Evolutionary conservation across 2,329 filamentous ascomycete species (phyloP).

Genomic region (Cadophora sp.): DNA sequence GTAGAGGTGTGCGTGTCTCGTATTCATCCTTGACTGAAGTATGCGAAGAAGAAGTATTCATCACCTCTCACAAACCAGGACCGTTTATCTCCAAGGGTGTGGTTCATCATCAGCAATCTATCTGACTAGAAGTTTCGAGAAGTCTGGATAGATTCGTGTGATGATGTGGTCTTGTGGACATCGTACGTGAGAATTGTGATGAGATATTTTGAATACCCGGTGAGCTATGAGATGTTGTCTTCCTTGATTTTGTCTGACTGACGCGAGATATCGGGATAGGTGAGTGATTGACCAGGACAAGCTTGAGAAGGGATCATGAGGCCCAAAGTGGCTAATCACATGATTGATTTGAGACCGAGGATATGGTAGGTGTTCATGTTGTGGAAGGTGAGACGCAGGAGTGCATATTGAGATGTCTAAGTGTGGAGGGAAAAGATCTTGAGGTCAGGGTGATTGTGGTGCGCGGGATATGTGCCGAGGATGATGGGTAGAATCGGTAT

Average conservation of each 20-base stretch:
- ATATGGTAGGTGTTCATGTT: background rate
- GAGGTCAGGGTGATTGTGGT: background rate
- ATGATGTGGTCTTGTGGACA: background rate
- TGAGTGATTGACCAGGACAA: too few relatives aligned
- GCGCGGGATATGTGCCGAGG: background rate
- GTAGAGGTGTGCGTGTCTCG: background rate
- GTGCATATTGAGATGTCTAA: constrained; percentile 3
- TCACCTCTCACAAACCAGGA: background rate
- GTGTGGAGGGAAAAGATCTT: constrained; percentile 9
- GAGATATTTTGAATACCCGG: background rate
- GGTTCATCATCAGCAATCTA: background rate
- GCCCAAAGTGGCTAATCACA: constrained; percentile 8
- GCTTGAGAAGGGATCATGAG: background rate
- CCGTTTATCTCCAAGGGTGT: background rate
- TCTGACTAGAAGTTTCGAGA: background rate
- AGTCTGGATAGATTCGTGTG: background rate
- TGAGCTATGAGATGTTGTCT: background rate
- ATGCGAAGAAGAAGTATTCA: background rate
- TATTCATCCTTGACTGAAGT: background rate
- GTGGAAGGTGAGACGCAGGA: background rate
- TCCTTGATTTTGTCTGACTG: background rate
- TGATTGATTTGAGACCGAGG: constrained; percentile 10
- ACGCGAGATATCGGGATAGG: too few relatives aligned
- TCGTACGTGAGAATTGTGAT: background rate
- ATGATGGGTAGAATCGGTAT: background rate